These are phyloP conservation scores for Angomonas ambiguus DNA, from an alignment of 208 protist genomes.

Conservation along the genomic window DNA sequence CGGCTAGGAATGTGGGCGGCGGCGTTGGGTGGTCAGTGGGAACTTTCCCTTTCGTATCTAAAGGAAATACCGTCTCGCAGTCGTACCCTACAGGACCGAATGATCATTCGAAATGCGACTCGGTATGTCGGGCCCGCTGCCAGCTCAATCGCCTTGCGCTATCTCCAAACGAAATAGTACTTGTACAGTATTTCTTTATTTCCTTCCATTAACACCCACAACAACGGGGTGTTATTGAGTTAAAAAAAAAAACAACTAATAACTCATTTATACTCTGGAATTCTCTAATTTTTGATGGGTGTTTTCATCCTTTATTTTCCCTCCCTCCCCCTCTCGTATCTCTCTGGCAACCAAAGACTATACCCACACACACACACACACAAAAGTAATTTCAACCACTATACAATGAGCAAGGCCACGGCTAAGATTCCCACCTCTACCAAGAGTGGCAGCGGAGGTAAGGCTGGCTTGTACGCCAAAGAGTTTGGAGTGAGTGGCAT, in stretches of 20 bases:
- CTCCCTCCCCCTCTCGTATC: neutral
- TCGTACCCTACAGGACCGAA: conserved; percentile 59
- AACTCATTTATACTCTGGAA: neutral
- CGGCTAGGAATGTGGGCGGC: conserved; percentile 67
- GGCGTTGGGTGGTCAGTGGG: conserved; percentile 61
- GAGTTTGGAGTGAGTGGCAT: conserved; percentile 44
- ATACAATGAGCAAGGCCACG: neutral
- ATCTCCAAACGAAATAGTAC: conserved; percentile 37
- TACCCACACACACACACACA: conserved; percentile 1
- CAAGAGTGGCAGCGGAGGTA: neutral
- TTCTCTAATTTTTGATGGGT: neutral
- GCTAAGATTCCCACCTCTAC: neutral
- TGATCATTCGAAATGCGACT: conserved; percentile 57
- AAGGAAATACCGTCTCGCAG: conserved; percentile 34
- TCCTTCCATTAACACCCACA: too few species aligned
- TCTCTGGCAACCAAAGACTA: neutral
- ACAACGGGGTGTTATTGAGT: too few species aligned
- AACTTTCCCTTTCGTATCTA: conserved; percentile 54
- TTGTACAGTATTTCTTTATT: neutral
- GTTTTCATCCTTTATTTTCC: neutral
- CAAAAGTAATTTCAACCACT: neutral
- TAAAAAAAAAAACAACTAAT: neutral
- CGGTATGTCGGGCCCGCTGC: conserved; percentile 41
- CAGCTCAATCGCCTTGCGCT: conserved; percentile 48
- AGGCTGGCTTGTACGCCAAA: neutral